Percentiles rank a stretch among this genome's conserved stretches.
phyloP scores from a whole-genome alignment of 441 rosid species.

The Hura crepitans region DNA sequence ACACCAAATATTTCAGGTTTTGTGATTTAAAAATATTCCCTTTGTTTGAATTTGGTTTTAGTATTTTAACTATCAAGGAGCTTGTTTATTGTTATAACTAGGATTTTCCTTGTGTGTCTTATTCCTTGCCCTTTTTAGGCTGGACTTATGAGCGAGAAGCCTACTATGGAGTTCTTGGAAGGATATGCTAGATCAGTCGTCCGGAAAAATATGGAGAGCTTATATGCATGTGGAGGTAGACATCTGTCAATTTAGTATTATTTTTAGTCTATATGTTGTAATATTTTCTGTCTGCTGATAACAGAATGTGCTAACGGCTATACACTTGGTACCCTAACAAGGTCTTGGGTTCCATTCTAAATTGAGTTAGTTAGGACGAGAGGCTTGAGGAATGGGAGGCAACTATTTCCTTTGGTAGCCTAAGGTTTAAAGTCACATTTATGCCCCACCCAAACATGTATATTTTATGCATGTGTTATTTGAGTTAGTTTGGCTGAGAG shows the following conservation, averaged over 20 bases:
- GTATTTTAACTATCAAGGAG: slow-evolving; percentile 15
- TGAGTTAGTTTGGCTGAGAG: not conserved
- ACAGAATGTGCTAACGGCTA: not conserved
- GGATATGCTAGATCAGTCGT: slow-evolving; percentile 62
- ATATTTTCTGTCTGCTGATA: not conserved
- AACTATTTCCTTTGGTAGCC: not conserved
- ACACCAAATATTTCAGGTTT: slow-evolving; percentile 95
- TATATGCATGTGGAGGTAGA: slow-evolving; percentile 94
- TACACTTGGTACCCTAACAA: not conserved
- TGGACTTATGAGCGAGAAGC: slow-evolving; percentile 66
- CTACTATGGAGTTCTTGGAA: slow-evolving; percentile 57
- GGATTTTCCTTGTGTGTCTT: slow-evolving; percentile 10
- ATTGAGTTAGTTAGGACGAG: not conserved
- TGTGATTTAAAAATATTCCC: slow-evolving; percentile 2
- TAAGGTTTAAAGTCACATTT: not conserved
- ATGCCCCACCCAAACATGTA: not conserved
- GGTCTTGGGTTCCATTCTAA: slow-evolving; percentile 3
- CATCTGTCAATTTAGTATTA: slow-evolving; percentile 5
- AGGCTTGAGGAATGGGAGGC: not conserved
- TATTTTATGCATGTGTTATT: too few species aligned
- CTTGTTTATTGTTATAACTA: slow-evolving; percentile 20
- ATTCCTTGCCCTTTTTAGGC: slow-evolving; percentile 50
- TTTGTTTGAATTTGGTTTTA: not conserved
- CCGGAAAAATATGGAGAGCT: slow-evolving; percentile 72
- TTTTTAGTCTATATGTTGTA: not conserved